Conservation (phyloP, 2,329 filamentous ascomycete species). For the Botrytis byssoidea region DNA sequence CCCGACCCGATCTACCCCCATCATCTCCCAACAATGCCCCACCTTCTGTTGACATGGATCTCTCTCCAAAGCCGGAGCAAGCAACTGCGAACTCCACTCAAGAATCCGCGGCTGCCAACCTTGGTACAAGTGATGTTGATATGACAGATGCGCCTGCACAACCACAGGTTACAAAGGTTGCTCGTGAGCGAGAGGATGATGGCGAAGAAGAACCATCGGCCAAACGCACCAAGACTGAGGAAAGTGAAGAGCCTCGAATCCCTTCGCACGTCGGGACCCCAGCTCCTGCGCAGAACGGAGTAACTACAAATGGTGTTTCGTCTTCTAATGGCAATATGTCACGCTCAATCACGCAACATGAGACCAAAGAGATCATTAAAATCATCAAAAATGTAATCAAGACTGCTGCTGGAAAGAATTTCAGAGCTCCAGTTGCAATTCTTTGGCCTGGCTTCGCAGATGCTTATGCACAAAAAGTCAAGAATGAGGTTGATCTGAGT, state of each 20-base stretch:
- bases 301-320: constrained; percentile 30
- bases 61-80: background rate
- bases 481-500: constrained; percentile 78
- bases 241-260: constrained; percentile 26
- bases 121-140: constrained; percentile 31
- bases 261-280: constrained; percentile 32
- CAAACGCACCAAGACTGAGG: constrained; percentile 77
- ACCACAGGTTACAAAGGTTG: constrained; percentile 51
- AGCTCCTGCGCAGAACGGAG: constrained; percentile 17
- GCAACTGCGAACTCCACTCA: background rate
- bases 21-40: constrained; percentile 19
- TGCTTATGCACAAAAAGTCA: constrained; percentile 67
- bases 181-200: constrained; percentile 78
- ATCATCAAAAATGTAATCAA: constrained; percentile 77
- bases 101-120: background rate
- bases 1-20: constrained; percentile 13
- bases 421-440: constrained; percentile 73
- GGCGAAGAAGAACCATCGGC: constrained; percentile 63
- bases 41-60: constrained; percentile 10
- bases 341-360: constrained; percentile 52
- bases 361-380: constrained; percentile 62
- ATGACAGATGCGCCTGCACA: constrained; percentile 41
- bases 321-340: constrained; percentile 18
- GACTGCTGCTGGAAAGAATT: constrained; percentile 74
- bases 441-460: constrained; percentile 74